Conservation (phyloP, 1,139 yeast genomes). For the Hemisphaericaspora xylanilytica region DNA sequence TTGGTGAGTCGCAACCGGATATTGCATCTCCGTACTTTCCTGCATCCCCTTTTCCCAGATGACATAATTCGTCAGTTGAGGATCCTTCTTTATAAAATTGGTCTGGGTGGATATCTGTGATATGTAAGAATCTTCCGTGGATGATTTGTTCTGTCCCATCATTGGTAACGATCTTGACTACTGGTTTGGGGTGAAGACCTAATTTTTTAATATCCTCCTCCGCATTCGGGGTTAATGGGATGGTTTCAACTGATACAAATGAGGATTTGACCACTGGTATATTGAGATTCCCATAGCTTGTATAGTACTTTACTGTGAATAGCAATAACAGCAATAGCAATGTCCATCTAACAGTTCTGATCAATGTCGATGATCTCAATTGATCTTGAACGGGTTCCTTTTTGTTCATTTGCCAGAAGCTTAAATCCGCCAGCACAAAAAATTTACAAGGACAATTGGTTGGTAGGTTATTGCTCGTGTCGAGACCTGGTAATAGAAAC, state of each 20-base stretch:
- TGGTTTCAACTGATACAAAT: constrained; percentile 7
- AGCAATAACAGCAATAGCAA: constrained; percentile 2
- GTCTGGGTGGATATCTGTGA: constrained; percentile 86
- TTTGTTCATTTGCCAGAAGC: not conserved
- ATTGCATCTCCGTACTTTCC: constrained; percentile 74
- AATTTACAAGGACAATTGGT: too few species aligned
- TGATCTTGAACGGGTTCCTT: not conserved
- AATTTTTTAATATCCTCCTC: constrained; percentile 12
- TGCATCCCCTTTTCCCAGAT: constrained; percentile 52
- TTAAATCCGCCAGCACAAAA: too few species aligned
- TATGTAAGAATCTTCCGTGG: constrained; percentile 78
- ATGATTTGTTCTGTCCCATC: constrained; percentile 28
- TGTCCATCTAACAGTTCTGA: constrained; percentile 3
- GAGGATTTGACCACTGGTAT: too few species aligned
- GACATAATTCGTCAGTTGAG: constrained; percentile 54
- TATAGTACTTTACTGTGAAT: constrained; percentile 3
- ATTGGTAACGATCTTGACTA: constrained; percentile 24
- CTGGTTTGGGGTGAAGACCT: constrained; percentile 32
- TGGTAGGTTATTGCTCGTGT: too few species aligned
- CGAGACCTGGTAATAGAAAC: too few species aligned
- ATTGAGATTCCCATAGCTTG: not conserved
- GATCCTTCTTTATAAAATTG: constrained; percentile 60
- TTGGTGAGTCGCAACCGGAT: constrained; percentile 71
- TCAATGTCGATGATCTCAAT: constrained; percentile 1
- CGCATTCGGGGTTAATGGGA: constrained; percentile 10